A percentile compares a stretch with the other conserved stretches of the same genome.
Evolutionary conservation across 2,329 filamentous ascomycete genomes (phyloP).

Genomic region (Paracamarosporium sp.): DNA sequence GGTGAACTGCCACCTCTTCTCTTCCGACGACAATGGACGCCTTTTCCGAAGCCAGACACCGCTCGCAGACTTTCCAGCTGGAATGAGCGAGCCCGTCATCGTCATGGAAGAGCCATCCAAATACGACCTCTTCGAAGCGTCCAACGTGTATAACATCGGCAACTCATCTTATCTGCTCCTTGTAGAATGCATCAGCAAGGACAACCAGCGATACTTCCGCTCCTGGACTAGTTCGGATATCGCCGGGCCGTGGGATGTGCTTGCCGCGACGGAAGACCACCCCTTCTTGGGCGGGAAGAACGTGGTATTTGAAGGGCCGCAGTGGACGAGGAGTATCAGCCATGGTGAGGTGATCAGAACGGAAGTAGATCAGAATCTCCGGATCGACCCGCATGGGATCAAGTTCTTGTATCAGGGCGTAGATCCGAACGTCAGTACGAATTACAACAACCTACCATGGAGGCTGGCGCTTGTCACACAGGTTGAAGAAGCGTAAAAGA

Average conservation of each 20-base stretch:
- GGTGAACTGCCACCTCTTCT: constrained; percentile 48
- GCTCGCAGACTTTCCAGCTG: constrained; percentile 42
- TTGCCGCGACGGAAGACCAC: constrained; percentile 45
- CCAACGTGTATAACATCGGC: constrained; percentile 46
- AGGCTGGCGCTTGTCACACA: constrained; percentile 43
- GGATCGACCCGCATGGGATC: constrained; percentile 42
- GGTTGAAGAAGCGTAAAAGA: neutral
- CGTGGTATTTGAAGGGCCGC: constrained; percentile 41
- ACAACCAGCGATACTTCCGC: constrained; percentile 46
- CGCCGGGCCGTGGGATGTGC: constrained; percentile 41
- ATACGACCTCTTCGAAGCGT: constrained; percentile 46
- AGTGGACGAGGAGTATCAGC: constrained; percentile 49
- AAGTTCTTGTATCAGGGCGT: constrained; percentile 50
- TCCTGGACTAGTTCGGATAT: constrained; percentile 47
- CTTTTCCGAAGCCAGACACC: constrained; percentile 49
- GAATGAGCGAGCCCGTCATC: constrained; percentile 48
- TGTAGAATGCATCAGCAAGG: constrained; percentile 48
- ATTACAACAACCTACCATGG: constrained; percentile 50
- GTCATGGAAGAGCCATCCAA: constrained; percentile 35
- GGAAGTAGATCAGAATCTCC: constrained; percentile 47
- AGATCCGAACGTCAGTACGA: constrained; percentile 30
- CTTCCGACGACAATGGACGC: constrained; percentile 51
- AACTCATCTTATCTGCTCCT: constrained; percentile 45
- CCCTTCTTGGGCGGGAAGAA: constrained; percentile 49
- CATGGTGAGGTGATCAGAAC: constrained; percentile 45